Base-by-base conservation (phyloP, 345 rosid species). In the Arabidopsis suecica region DNA sequence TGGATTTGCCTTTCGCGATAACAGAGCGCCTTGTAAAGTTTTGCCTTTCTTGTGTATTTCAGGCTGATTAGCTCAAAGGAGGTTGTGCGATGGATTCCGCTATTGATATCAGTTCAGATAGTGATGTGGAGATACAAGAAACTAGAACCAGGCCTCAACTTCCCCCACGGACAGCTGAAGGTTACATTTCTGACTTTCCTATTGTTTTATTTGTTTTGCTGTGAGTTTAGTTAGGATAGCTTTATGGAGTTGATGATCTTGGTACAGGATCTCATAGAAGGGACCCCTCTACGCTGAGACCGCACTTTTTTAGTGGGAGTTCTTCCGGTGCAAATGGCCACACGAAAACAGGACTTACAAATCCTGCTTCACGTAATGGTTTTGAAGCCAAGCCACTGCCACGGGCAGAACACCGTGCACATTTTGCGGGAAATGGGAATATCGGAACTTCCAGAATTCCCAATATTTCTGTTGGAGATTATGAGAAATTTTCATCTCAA, bases 31-130 rank as follows among this genome's bases (percentile, higher is more conserved):
- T 47, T 44, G 53, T 63, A 28, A 45, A 30, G 44, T 38, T 13
- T 23, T 12, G 3, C 25, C 36, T 47, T 9, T 33, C 58, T 60
- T 71, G 59, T 9, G 11, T 33, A 7, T 47, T 23, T 80, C 83
- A 86, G 85, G 83, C 57, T 75, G 37, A 63, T 70, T 65, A 75
- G 77, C 36, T 20, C 5, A 11, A 37, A 49, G 34, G 40, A 70
- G 65, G 13, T 47, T 20, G 20, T 50, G n/a, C 6, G 13, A 78
- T 83, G 82, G 85, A 82, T 61, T 75, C 78, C 7, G 80, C 86
- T 61, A 93, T 93, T 80, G 88, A 88, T 53, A 89, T 91, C 41
- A 91, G 96, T 82, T 93, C 97, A 18, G 97, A 93, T 69, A 89
- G 94, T 75, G 97, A 91, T 6, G 62, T 65, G 2, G 93, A 85